These are phyloP conservation scores for Saturnispora dispora DNA, from an alignment of 805 yeast species.

Conservation along the genomic window DNA sequence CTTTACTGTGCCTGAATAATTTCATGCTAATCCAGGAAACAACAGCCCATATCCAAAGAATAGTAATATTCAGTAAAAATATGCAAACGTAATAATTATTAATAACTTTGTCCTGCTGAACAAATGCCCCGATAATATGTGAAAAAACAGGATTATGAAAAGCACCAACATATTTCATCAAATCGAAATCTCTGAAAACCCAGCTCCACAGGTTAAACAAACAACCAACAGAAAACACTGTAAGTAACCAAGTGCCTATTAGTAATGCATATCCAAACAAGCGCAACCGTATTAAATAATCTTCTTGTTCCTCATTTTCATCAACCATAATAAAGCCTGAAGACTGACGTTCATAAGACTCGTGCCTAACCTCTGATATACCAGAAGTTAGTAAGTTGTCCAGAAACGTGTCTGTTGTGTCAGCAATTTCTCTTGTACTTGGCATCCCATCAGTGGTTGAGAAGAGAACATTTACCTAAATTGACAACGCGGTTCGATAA, in stretches of 20 bases:
- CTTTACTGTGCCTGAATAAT: conserved; percentile 70
- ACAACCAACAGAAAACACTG: conserved; percentile 23
- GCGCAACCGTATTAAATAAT: conserved; percentile 4
- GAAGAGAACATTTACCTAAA: neutral
- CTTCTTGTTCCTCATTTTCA: conserved; percentile 7
- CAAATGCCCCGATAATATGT: conserved; percentile 4
- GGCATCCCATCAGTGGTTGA: neutral
- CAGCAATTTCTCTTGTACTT: neutral
- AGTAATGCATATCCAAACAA: conserved; percentile 24
- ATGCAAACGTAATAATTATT: conserved; percentile 26
- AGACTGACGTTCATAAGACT: neutral
- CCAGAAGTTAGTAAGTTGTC: neutral
- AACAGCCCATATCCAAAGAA: conserved; percentile 60
- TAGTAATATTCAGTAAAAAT: conserved; percentile 26
- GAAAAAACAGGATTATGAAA: conserved; percentile 6
- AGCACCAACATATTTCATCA: neutral
- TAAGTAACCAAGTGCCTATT: conserved; percentile 20
- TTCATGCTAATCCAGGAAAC: conserved; percentile 76
- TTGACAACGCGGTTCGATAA: neutral
- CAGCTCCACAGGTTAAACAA: conserved; percentile 26
- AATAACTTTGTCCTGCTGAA: conserved; percentile 10
- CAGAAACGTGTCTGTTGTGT: neutral
- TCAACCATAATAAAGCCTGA: neutral
- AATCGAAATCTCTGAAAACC: conserved; percentile 15
- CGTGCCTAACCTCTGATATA: neutral